Evolutionary conservation across 2,329 filamentous ascomycete species (phyloP).

Genomic region (Microdochium paspali): DNA sequence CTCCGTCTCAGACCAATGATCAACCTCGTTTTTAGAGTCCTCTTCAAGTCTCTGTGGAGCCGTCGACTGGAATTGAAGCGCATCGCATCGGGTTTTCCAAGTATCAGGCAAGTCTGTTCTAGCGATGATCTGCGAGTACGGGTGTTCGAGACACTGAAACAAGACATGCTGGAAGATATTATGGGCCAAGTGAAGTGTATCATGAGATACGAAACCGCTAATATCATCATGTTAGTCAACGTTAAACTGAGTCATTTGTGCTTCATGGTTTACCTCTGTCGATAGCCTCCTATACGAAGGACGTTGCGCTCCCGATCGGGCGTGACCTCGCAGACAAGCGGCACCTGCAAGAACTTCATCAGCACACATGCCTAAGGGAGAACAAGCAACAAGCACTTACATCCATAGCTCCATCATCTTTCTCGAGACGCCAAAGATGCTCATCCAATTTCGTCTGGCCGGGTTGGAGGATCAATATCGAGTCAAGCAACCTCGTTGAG

Average conservation of each 20-base stretch:
- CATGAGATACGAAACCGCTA: neutral
- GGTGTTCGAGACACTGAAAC: neutral
- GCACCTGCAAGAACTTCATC: constrained; percentile 32
- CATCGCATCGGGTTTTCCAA: neutral
- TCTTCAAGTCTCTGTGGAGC: neutral
- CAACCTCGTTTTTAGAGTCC: constrained; percentile 1
- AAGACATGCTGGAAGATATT: constrained; percentile 11
- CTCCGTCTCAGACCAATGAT: constrained; percentile 31
- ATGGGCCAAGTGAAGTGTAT: neutral
- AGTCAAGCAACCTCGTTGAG: constrained; percentile 61
- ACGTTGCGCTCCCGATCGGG: constrained; percentile 42
- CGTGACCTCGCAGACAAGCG: constrained; percentile 66
- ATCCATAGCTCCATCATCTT: constrained; percentile 59
- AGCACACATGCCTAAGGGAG: constrained; percentile 4
- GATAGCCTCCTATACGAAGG: constrained; percentile 54
- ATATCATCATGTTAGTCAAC: constrained; percentile 5
- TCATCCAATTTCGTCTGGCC: constrained; percentile 45
- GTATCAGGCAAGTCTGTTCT: neutral
- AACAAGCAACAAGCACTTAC: constrained; percentile 25
- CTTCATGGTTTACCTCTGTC: constrained; percentile 32
- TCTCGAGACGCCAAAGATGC: constrained; percentile 44
- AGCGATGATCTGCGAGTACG: neutral
- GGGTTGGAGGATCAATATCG: constrained; percentile 70
- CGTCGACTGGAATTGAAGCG: neutral
- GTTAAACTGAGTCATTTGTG: neutral